phyloP scores from a whole-genome alignment of 2,329 filamentous ascomycete species.

The Rhynchosporium graminicola region DNA sequence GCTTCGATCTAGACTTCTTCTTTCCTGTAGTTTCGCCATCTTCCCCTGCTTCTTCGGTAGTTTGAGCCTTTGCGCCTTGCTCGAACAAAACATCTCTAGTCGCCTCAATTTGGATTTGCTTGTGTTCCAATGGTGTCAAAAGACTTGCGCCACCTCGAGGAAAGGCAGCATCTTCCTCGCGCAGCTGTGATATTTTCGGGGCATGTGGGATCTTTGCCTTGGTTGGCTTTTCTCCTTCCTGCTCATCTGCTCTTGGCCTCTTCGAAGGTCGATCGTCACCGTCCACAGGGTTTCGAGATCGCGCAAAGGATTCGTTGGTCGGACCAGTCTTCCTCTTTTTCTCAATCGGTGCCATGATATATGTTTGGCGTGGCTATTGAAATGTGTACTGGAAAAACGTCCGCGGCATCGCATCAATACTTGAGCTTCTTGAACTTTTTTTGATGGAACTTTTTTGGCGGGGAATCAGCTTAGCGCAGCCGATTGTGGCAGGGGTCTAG shows the following conservation, averaged over 20 bases:
- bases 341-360: slow-evolving; percentile 40
- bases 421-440: slow-evolving; percentile 2
- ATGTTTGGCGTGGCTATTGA: slow-evolving; percentile 1
- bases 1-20: slow-evolving; percentile 59
- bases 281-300: slow-evolving; percentile 34
- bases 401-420: neutral
- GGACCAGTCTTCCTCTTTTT: slow-evolving; percentile 40
- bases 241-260: slow-evolving; percentile 35
- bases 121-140: slow-evolving; percentile 90
- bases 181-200: slow-evolving; percentile 48
- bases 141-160: slow-evolving; percentile 90
- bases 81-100: slow-evolving; percentile 91
- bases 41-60: slow-evolving; percentile 42
- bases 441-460: slow-evolving; percentile 24
- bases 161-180: slow-evolving; percentile 86
- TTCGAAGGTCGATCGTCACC: slow-evolving; percentile 37
- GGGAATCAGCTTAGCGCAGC: slow-evolving; percentile 7
- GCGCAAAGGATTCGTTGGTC: slow-evolving; percentile 40
- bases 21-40: slow-evolving; percentile 35
- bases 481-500: neutral
- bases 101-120: slow-evolving; percentile 93
- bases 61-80: slow-evolving; percentile 55
- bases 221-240: slow-evolving; percentile 28
- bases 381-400: slow-evolving; percentile 2
- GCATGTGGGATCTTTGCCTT: slow-evolving; percentile 28